These are phyloP conservation scores for Balamuthia mandrillaris DNA, from an alignment of 208 protist genomes.

Conservation along the genomic window DNA sequence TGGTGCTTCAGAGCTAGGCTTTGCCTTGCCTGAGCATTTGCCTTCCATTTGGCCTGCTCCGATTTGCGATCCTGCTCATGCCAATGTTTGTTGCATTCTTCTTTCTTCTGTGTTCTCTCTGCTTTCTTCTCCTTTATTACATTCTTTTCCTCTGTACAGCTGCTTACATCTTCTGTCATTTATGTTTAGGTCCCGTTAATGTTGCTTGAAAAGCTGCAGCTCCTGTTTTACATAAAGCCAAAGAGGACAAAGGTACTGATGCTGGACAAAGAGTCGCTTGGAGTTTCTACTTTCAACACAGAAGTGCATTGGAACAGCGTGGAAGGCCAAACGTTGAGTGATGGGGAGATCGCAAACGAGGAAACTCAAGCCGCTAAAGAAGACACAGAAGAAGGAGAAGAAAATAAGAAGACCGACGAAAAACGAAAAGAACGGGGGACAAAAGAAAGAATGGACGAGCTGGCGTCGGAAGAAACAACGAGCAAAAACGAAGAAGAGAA, in stretches of 20 bases:
- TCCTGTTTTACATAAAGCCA: not conserved
- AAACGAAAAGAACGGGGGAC: not conserved
- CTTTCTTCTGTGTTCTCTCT: too few relatives aligned
- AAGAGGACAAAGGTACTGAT: constrained; percentile 7
- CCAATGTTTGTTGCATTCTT: too few relatives aligned
- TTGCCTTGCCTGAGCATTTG: not conserved
- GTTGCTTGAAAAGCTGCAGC: not conserved
- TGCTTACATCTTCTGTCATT: not conserved
- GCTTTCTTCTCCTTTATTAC: too few relatives aligned
- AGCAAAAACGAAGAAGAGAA: too few relatives aligned
- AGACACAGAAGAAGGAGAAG: not conserved
- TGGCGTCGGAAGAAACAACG: not conserved
- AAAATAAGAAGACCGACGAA: not conserved
- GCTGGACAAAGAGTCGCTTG: not conserved
- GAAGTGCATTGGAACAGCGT: too few relatives aligned
- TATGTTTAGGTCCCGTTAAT: not conserved
- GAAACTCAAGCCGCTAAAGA: not conserved
- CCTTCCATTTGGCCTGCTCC: not conserved
- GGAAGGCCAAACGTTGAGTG: too few relatives aligned
- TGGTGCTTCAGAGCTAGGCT: not conserved
- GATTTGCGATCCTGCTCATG: not conserved
- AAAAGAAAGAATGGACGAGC: not conserved
- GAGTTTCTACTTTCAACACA: not conserved
- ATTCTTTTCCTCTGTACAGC: not conserved
- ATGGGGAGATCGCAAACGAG: not conserved